Percentiles rank a stretch among this genome's conserved stretches.
Conservation (phyloP, 2,329 filamentous ascomycete genomes). For the Amauroascus verrucosus region DNA sequence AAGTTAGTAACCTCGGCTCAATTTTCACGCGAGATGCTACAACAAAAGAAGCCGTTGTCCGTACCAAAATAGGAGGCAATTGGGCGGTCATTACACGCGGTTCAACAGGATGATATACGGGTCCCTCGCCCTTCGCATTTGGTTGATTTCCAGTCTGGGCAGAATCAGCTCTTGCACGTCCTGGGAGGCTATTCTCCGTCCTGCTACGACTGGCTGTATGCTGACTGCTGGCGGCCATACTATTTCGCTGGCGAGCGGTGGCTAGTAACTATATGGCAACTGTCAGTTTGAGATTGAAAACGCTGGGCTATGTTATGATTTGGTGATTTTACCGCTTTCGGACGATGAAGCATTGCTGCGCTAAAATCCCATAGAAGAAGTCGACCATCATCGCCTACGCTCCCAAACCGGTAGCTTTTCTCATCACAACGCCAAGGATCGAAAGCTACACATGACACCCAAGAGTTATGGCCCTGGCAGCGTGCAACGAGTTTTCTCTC, state of each 20-base stretch:
- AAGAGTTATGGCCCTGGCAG: conserved; percentile 90
- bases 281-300: not conserved
- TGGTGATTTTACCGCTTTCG: conserved; percentile 51
- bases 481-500: conserved; percentile 79
- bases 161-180: conserved; percentile 61
- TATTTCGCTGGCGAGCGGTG: conserved; percentile 32
- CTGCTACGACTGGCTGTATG: conserved; percentile 47
- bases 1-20: conserved; percentile 1
- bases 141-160: conserved; percentile 44
- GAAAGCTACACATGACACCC: conserved; percentile 87
- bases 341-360: conserved; percentile 87
- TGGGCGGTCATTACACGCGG: conserved; percentile 73
- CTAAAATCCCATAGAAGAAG: conserved; percentile 95
- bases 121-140: conserved; percentile 45
- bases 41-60: conserved; percentile 8
- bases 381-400: conserved; percentile 86
- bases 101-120: conserved; percentile 69
- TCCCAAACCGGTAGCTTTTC: conserved; percentile 88
- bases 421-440: conserved; percentile 97
- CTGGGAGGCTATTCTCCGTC: conserved; percentile 47
- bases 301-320: conserved; percentile 30
- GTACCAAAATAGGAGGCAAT: conserved; percentile 79
- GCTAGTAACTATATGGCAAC: conserved; percentile 23
- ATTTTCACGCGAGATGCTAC: too few relatives aligned
- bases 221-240: conserved; percentile 22